These are phyloP conservation scores for Russula ochroleuca DNA, from an alignment of 768 basidiomycete species.

Conservation along the genomic window DNA sequence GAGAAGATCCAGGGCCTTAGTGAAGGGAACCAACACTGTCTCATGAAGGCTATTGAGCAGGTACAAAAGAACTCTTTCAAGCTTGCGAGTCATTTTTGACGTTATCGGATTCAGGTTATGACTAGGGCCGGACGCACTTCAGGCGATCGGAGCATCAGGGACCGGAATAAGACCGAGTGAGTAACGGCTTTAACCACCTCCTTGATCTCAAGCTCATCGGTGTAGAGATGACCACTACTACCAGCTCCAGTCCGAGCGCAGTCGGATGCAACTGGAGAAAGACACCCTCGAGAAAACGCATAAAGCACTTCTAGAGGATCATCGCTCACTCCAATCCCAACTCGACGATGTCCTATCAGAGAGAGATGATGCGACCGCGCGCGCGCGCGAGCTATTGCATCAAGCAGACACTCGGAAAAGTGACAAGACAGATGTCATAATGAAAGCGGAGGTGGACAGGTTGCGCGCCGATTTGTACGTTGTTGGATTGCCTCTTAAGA, in stretches of 20 bases:
- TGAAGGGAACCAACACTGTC: conserved; percentile 77
- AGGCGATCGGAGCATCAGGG: conserved; percentile 47
- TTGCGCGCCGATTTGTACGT: conserved; percentile 82
- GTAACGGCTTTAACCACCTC: conserved; percentile 33
- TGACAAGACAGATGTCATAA: conserved; percentile 70
- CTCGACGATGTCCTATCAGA: conserved; percentile 75
- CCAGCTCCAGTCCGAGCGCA: conserved; percentile 74
- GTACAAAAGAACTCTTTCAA: conserved; percentile 37
- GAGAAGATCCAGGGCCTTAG: conserved; percentile 81
- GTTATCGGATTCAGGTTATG: conserved; percentile 55
- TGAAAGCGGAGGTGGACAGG: conserved; percentile 78
- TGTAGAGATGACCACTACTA: conserved; percentile 86
- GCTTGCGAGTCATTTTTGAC: conserved; percentile 3
- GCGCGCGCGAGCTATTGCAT: conserved; percentile 55
- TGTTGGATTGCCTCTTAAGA: not conserved
- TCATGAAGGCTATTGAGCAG: conserved; percentile 94
- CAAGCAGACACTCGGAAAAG: conserved; percentile 57
- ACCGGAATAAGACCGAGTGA: conserved; percentile 74
- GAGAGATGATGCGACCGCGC: conserved; percentile 66
- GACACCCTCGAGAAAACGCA: conserved; percentile 82
- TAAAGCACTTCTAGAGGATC: conserved; percentile 68
- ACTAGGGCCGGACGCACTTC: conserved; percentile 54
- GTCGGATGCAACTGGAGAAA: conserved; percentile 75
- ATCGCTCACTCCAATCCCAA: conserved; percentile 65
- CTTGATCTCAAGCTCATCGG: conserved; percentile 6